phyloP scores from a whole-genome alignment of 2,329 filamentous ascomycete species.

The Fusarium oligoseptatum region DNA sequence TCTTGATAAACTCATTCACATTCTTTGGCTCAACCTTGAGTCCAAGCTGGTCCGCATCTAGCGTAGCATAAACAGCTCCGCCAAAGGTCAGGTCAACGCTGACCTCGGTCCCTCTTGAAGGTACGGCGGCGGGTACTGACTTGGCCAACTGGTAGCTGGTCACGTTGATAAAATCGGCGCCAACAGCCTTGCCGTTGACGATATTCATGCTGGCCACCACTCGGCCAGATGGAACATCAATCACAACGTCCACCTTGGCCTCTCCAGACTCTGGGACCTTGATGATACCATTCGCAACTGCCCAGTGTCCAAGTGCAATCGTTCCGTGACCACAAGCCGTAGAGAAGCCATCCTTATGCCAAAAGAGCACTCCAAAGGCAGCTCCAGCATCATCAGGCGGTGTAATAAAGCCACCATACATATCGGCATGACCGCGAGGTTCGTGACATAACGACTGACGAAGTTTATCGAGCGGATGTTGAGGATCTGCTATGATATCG shows the following conservation, averaged over 20 bases:
- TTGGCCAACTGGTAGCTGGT: constrained; percentile 31
- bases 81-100: constrained; percentile 19
- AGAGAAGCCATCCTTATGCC: constrained; percentile 48
- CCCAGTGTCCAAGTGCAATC: constrained; percentile 47
- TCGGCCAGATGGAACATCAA: constrained; percentile 35
- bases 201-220: constrained; percentile 16
- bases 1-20: constrained; percentile 24
- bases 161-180: constrained; percentile 37
- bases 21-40: constrained; percentile 24
- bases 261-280: neutral
- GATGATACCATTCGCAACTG: constrained; percentile 18
- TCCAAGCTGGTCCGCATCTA: constrained; percentile 21
- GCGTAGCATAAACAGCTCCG: constrained; percentile 30
- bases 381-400: constrained; percentile 38
- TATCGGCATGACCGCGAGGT: constrained; percentile 36
- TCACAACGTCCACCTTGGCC: constrained; percentile 25
- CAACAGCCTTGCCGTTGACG: neutral
- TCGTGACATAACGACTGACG: constrained; percentile 37
- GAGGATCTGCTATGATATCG: neutral
- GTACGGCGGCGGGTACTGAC: neutral
- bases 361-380: constrained; percentile 45
- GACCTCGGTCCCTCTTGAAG: neutral
- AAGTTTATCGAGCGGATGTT: constrained; percentile 24
- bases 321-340: constrained; percentile 47
- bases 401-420: constrained; percentile 46